phyloP scores from a whole-genome alignment of 768 basidiomycete genomes.

The Termitomyces bulborhizus region DNA sequence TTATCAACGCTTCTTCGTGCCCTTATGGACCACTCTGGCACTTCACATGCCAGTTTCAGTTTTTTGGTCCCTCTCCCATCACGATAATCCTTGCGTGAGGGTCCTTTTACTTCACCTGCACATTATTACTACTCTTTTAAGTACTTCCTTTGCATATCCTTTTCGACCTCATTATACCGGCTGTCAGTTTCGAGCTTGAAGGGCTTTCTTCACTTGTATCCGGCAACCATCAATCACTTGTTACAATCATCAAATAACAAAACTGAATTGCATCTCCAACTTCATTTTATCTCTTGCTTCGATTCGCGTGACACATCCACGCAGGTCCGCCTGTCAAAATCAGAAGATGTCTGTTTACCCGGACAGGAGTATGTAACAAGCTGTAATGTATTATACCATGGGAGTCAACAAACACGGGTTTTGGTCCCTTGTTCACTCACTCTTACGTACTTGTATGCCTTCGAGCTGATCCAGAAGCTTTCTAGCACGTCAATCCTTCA shows the following conservation, averaged over 20 bases:
- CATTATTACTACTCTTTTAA: conserved; percentile 36
- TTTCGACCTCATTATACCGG: conserved; percentile 16
- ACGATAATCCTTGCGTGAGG: conserved; percentile 14
- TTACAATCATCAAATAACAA: conserved; percentile 17
- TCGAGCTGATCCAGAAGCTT: neutral
- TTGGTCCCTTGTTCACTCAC: neutral
- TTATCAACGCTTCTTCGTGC: conserved; percentile 46
- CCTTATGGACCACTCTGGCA: conserved; percentile 31
- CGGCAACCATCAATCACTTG: conserved; percentile 10
- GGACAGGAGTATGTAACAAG: neutral
- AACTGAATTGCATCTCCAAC: conserved; percentile 10
- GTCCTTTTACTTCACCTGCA: conserved; percentile 22
- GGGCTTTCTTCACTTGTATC: conserved; percentile 14
- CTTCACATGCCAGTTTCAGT: conserved; percentile 22
- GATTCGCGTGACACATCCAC: neutral
- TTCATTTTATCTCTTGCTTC: neutral
- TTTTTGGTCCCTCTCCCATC: conserved; percentile 22
- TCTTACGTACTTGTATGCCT: neutral
- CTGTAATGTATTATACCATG: neutral
- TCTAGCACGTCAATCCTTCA: neutral
- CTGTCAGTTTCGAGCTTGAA: conserved; percentile 19
- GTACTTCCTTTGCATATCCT: conserved; percentile 14
- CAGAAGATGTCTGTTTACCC: neutral
- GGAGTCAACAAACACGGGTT: neutral
- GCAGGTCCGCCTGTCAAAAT: neutral